Evolutionary conservation across 164 flowering plant genomes (phyloP), one percentile per base, ranked within the genome.

Genomic region (Tetrastigma voinierianum): DNA sequence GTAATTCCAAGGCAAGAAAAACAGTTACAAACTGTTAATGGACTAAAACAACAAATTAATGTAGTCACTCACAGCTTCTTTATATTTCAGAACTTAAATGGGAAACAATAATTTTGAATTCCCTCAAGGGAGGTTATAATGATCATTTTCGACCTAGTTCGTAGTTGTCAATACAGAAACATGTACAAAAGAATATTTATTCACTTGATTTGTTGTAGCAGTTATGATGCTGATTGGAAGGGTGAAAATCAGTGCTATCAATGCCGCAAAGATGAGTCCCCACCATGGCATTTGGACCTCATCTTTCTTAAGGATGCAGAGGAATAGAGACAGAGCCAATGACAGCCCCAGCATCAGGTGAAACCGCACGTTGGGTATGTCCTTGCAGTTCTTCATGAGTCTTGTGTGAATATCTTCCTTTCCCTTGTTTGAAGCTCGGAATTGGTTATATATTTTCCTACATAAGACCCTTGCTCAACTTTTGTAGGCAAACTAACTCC

Each of bases 211-310:
- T 4, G 98, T 92, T 10, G 98, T 92, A 67, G 98, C 98, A 10
- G 91, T 86, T 1, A 92, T 92, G 65, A 90, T 80, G 74, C 89
- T 83, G 58, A 92, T 70, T 2, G 97, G 97, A 32, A 92, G 94
- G 10, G 96, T 90, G 67, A 92, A 90, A 10, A 67, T 24, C 12
- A 83, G 72, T 9, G 94, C 96, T 25, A 92, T 62, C 15, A 21
- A 78, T 2, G 87, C 79, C 5, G 96, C 83, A 54, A 87, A 75
- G 17, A 92, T n/a, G 48, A 92, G 89, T 8, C 84, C 98, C 96
- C 98, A 92, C 93, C 92, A 88, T 51, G 98, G 98, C 79, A 90
- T 64, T 67, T 92, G 98, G 55, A 90, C 69, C 64, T 92, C 69
- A 43, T 87, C 78, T 46, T 84, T 83, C 84, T 81, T 59, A 74